A percentile compares a stretch with the other conserved stretches of the same genome.
These are phyloP conservation scores for Russula earlei DNA, from an alignment of 768 basidiomycete species.

Conservation along the genomic window DNA sequence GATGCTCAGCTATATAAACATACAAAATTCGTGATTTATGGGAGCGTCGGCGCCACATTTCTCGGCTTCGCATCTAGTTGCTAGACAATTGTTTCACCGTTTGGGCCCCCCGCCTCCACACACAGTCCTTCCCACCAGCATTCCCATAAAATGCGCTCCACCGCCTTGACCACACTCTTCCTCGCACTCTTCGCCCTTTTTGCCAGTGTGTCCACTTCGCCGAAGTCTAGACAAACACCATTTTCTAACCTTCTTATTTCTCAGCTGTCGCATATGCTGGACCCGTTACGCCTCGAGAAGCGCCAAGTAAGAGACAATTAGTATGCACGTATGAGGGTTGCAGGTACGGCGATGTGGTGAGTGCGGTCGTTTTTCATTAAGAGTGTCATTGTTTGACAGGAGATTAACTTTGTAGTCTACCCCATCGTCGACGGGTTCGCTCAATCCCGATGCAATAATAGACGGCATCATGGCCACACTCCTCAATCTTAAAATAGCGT, in stretches of 20 bases:
- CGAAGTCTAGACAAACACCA: background rate
- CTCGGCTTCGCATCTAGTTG: too few species aligned
- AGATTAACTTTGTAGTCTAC: background rate
- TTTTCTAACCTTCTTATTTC: background rate
- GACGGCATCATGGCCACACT: background rate
- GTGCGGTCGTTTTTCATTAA: background rate
- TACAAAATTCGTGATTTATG: too few species aligned
- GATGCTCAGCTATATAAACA: too few species aligned
- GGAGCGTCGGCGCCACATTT: too few species aligned
- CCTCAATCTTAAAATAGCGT: too few species aligned
- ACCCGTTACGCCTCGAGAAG: background rate
- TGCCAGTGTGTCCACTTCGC: background rate
- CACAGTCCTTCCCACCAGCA: background rate
- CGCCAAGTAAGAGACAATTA: background rate
- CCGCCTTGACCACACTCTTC: background rate
- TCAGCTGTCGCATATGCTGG: background rate
- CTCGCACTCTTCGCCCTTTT: background rate
- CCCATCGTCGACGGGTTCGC: background rate
- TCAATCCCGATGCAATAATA: background rate
- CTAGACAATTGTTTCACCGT: too few species aligned
- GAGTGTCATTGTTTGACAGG: background rate
- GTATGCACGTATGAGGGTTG: background rate
- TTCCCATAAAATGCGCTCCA: background rate
- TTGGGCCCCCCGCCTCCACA: too few species aligned
- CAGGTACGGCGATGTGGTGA: background rate